Base-by-base conservation (phyloP, 129 eudicot genomes). In the Oenanthe sinensis region DNA sequence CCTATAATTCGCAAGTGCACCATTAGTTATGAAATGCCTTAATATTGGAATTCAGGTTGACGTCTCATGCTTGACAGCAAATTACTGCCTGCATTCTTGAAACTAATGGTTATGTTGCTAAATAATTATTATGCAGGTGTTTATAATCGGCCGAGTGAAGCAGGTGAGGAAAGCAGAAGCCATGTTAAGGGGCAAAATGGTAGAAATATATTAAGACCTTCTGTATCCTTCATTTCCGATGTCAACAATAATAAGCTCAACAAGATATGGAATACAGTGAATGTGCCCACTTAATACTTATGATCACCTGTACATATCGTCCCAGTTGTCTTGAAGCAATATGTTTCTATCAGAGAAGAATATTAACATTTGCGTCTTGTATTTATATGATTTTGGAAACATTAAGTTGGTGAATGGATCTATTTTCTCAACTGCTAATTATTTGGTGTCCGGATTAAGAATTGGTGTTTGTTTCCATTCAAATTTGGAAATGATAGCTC, bases 161-260 rank as follows among this genome's bases (percentile, higher is more conserved):
- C 90, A 91, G 85, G 97, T 90, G 77, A 88, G 90, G 84, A 95
- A 95, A 90, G 98, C 98, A 26, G 97, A 88, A 85, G 98, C 98
- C 84, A 88, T 95, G 77, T 45, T 91, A 58, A 88, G 97, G 87
- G 98, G 98, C 19, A 91, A 87, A 86, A 87, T 95, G 97, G 77
- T 85, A 79, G 90, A 86, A 44, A 78, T 86, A 33, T 89, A 81
- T 76, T 89, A 84, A 62, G 62, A 69, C 80, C 33, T 43, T 26
- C 2, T 80, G 78, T 44, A 26, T 50, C 79, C 33, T 70, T 67
- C 42, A 68, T 77, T 49, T 71, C 78, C 5, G 20, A 45, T 52
- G 81, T 70, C 52, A 20, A 48, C 68, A 78, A 77, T 75, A 87
- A 87, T 84, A 87, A 84, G 79, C 83, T 76, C 50, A 72, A 60